Evolutionary conservation across 75 land plant genomes (phyloP), one percentile per base, ranked within the genome.

Genomic region (Pinus albicaulis): DNA sequence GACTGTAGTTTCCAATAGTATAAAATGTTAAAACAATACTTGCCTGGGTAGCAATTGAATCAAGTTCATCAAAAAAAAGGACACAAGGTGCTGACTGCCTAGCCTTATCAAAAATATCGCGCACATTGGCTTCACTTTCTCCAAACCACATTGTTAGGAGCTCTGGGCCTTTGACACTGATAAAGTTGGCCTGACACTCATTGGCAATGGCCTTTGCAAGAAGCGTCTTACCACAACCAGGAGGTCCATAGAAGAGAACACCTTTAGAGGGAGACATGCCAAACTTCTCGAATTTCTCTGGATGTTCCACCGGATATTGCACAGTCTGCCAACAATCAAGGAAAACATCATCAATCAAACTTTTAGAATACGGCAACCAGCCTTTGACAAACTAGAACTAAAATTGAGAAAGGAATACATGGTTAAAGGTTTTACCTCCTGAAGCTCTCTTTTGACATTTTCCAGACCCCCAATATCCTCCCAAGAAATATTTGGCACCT

Each of bases 391-490:
- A 66, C 34, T 3, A 36, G 19, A 5, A 16, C n/a, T 2, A 63
- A 63, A 31, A 38, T 34, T 5, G 36, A 4, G 19, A 15, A 16
- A 28, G 31, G 41, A 10, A 14, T 15, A 14, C 38, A 31, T 14
- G 3, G 6, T 13, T 26, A 2, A 28, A 26, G 15, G 19, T 15
- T n/a, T 48, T 56, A 76, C 81, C 85, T 84, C 85, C 57, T 84
- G 85, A 15, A 84, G 75, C 79, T 84, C 85, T 31, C 85, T 57
- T 75, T 84, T 84, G 71, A 84, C 80, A 59, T 84, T 76, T 38
- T 84, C 79, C 23, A 84, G 64, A 15, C 85, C 85, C 15, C 85
- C 85, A 72, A 84, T 77, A 68, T 84, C 85, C 26, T 84, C 84
- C 85, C 85, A 84, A 14, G 75, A 10, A 68, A 84, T 76, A 71